A percentile compares a stretch with the other conserved stretches of the same genome.
These are phyloP conservation scores for Suillus americanus DNA, from an alignment of 768 basidiomycete species.

Conservation along the genomic window DNA sequence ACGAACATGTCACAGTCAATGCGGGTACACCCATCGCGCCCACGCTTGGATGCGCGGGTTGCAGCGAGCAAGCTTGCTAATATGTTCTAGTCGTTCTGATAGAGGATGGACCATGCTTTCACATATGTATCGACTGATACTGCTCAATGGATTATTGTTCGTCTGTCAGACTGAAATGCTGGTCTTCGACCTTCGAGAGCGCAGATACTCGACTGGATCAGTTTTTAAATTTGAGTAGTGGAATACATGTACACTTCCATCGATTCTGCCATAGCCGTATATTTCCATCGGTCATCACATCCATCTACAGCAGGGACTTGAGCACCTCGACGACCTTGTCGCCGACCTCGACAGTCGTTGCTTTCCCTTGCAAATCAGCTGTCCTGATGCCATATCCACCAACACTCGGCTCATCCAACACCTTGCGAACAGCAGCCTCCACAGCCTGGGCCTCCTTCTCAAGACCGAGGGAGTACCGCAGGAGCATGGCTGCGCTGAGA, in stretches of 20 bases:
- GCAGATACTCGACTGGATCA: neutral
- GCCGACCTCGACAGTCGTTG: conserved; percentile 77
- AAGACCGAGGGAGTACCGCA: conserved; percentile 91
- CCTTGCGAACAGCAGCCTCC: conserved; percentile 88
- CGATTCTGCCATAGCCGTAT: neutral
- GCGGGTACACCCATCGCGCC: conserved; percentile 67
- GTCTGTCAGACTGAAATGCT: neutral
- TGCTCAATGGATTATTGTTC: neutral
- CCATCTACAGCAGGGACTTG: conserved; percentile 49
- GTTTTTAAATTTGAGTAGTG: neutral
- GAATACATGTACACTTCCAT: neutral
- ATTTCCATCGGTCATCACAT: neutral
- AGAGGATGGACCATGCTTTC: neutral
- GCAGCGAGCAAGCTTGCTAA: conserved; percentile 90
- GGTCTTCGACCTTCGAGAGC: neutral
- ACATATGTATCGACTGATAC: neutral
- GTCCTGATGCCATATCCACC: conserved; percentile 84
- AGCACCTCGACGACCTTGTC: conserved; percentile 78
- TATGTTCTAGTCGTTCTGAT: conserved; percentile 57
- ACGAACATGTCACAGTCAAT: conserved; percentile 72
- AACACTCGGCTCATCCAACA: conserved; percentile 64
- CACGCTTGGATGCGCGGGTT: conserved; percentile 79
- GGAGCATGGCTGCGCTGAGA: conserved; percentile 88
- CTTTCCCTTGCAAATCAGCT: conserved; percentile 82
- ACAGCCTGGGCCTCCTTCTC: conserved; percentile 83